Evolutionary conservation across 768 basidiomycete species (phyloP).

Genomic region (Termitomyces eurrhizus): DNA sequence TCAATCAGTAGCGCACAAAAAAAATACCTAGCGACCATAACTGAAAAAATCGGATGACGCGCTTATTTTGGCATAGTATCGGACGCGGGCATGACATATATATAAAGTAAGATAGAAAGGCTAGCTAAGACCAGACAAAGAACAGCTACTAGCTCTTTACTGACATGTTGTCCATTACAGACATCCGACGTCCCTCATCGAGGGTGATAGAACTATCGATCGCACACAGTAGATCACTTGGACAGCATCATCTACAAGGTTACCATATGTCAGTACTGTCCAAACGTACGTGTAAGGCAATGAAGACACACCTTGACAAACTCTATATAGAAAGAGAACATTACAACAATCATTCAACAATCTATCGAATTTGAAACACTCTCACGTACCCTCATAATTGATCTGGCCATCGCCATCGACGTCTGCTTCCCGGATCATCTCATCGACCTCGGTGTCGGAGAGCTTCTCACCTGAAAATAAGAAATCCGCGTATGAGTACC

Average conservation of each 20-base stretch:
- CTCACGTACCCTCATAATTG: slow-evolving; percentile 68
- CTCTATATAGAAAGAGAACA: slow-evolving; percentile 37
- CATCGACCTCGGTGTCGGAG: slow-evolving; percentile 82
- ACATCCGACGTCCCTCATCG: background rate
- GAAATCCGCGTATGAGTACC: background rate
- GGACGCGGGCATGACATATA: slow-evolving; percentile 13
- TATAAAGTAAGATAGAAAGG: slow-evolving; percentile 15
- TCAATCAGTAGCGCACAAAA: background rate
- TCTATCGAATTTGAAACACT: background rate
- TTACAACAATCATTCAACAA: slow-evolving; percentile 2
- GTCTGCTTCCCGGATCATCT: slow-evolving; percentile 97
- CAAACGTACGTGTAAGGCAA: background rate
- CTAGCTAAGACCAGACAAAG: slow-evolving; percentile 4
- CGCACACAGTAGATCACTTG: slow-evolving; percentile 38
- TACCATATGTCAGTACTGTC: background rate
- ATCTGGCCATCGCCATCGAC: slow-evolving; percentile 94
- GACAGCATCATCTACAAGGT: slow-evolving; percentile 65
- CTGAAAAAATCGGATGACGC: background rate
- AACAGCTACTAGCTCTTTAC: slow-evolving; percentile 1
- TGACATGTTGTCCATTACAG: background rate
- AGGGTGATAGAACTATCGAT: slow-evolving; percentile 6
- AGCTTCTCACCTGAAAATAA: slow-evolving; percentile 69
- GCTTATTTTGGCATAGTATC: background rate
- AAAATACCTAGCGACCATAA: background rate
- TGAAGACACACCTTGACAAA: slow-evolving; percentile 59